Conservation (phyloP, 2,329 filamentous ascomycete species). For the Monosporascus sp. region DNA sequence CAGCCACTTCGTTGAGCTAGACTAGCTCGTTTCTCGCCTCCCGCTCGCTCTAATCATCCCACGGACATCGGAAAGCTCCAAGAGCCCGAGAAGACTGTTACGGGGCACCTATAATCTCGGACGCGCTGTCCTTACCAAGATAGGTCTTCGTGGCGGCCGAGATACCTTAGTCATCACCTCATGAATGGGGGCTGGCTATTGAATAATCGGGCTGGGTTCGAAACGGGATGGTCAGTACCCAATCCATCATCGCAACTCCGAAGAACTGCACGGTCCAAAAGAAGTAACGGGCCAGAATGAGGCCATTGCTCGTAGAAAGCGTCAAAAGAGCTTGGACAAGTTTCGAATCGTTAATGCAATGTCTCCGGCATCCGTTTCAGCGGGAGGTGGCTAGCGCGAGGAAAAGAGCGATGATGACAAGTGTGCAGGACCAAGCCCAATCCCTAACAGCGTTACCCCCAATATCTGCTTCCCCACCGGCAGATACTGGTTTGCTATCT, state of each 20-base stretch:
- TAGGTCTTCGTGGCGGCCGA: conserved; percentile 38
- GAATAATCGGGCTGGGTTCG: conserved; percentile 41
- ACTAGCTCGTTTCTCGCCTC: background rate
- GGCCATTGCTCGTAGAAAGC: conserved; percentile 44
- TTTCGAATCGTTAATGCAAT: conserved; percentile 27
- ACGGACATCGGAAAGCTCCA: conserved; percentile 37
- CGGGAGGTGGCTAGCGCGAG: conserved; percentile 43
- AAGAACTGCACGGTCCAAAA: conserved; percentile 59
- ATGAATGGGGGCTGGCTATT: conserved; percentile 20
- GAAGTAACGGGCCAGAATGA: conserved; percentile 51
- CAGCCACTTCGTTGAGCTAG: background rate
- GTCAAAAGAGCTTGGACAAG: conserved; percentile 37
- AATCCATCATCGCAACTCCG: conserved; percentile 36
- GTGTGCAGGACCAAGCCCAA: conserved; percentile 47
- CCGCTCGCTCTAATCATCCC: conserved; percentile 29
- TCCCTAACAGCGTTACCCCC: conserved; percentile 44
- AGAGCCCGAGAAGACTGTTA: conserved; percentile 35
- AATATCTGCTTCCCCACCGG: conserved; percentile 31
- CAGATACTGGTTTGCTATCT: conserved; percentile 39
- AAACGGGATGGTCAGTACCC: conserved; percentile 30
- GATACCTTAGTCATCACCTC: background rate
- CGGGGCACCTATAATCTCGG: conserved; percentile 43
- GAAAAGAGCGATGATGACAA: conserved; percentile 48
- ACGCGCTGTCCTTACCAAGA: conserved; percentile 43
- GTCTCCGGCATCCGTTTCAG: conserved; percentile 38